These are phyloP conservation scores for Fagopyrum homotropicum DNA, from an alignment of 148 eudicot genomes.

Conservation along the genomic window DNA sequence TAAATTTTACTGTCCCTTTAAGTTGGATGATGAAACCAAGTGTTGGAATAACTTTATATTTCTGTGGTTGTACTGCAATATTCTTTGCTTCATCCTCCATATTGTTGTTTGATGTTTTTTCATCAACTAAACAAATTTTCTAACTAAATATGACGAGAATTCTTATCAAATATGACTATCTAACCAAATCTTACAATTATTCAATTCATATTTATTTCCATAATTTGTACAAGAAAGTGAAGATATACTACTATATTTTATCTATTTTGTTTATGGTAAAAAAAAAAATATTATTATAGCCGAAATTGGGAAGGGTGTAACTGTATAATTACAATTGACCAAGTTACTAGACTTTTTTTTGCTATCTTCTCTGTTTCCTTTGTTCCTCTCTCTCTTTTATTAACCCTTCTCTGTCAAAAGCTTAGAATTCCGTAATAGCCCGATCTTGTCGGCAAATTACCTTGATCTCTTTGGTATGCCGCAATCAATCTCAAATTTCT, in stretches of 20 bases:
- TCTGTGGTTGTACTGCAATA: neutral
- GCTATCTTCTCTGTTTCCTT: neutral
- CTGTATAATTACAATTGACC: neutral
- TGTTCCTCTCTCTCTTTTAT: neutral
- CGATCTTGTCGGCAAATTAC: constrained; percentile 5
- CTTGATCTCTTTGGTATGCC: neutral
- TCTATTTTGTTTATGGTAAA: neutral
- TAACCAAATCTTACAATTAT: too few species aligned
- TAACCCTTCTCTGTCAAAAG: constrained; percentile 7
- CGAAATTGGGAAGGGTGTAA: constrained; percentile 3
- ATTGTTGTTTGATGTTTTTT: too few species aligned
- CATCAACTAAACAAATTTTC: too few species aligned
- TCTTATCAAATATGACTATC: too few species aligned
- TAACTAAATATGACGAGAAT: too few species aligned
- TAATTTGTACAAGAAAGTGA: neutral
- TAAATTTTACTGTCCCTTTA: neutral
- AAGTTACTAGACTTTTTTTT: neutral
- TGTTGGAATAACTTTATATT: neutral
- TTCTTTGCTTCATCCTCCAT: neutral
- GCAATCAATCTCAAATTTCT: neutral
- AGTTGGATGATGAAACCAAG: constrained; percentile 6
- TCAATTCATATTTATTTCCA: neutral
- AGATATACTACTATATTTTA: too few species aligned
- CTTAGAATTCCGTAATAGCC: constrained; percentile 1
- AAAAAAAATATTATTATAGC: neutral